A percentile compares a stretch with the other conserved stretches of the same genome.
Conservation (phyloP, 2,329 filamentous ascomycete species). For the Stagonosporopsis tanaceti region DNA sequence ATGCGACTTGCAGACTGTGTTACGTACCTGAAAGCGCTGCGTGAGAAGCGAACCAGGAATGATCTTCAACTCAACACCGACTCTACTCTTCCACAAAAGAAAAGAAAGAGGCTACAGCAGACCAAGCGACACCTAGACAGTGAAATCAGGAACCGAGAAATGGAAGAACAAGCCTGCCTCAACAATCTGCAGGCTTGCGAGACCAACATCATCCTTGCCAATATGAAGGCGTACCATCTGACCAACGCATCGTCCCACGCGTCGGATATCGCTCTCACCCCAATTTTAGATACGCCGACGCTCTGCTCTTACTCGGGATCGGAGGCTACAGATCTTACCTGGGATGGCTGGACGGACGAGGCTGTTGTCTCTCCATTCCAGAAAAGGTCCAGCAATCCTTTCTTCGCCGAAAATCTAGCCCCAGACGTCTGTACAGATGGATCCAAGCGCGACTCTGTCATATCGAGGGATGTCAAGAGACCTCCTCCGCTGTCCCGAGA, state of each 20-base stretch:
- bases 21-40: constrained; percentile 42
- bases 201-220: constrained; percentile 40
- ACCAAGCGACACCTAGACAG: constrained; percentile 37
- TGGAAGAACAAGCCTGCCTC: constrained; percentile 41
- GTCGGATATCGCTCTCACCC: constrained; percentile 24
- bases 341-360: constrained; percentile 44
- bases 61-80: constrained; percentile 28
- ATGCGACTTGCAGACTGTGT: constrained; percentile 42
- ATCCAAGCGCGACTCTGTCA: not conserved
- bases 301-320: constrained; percentile 27
- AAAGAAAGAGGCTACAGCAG: constrained; percentile 43
- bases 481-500: constrained; percentile 10
- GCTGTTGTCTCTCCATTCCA: constrained; percentile 35
- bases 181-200: constrained; percentile 44
- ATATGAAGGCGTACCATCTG: constrained; percentile 26
- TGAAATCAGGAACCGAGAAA: constrained; percentile 44
- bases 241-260: constrained; percentile 17
- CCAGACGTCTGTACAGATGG: constrained; percentile 26
- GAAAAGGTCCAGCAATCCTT: constrained; percentile 18
- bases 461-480: constrained; percentile 5
- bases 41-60: constrained; percentile 40
- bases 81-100: constrained; percentile 28
- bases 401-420: constrained; percentile 28
- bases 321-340: constrained; percentile 34
- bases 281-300: constrained; percentile 24